A percentile compares a stretch with the other conserved stretches of the same genome.
Conservation (phyloP, 2,329 filamentous ascomycete species). For the Aspergillus vadensis region DNA sequence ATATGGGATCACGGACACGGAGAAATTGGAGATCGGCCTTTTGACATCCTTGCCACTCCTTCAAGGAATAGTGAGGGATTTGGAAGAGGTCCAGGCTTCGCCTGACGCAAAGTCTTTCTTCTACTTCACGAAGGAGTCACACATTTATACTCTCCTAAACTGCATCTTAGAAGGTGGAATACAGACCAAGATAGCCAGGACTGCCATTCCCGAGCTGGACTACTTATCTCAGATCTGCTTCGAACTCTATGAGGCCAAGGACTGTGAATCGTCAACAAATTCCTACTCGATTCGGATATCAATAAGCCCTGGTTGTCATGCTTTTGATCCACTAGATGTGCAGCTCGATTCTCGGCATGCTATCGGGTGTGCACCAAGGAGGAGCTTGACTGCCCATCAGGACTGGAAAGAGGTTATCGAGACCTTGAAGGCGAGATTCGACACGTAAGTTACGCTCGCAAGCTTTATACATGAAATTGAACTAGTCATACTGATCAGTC, state of each 20-base stretch:
- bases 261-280: conserved; percentile 73
- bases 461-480: background rate
- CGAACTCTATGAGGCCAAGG: conserved; percentile 94
- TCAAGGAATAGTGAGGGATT: conserved; percentile 93
- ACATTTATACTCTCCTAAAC: conserved; percentile 97
- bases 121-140: conserved; percentile 98
- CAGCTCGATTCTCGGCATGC: conserved; percentile 95
- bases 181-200: conserved; percentile 93
- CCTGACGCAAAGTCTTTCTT: conserved; percentile 94
- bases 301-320: conserved; percentile 92
- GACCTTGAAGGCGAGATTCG: conserved; percentile 90
- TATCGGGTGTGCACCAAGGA: conserved; percentile 88
- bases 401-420: conserved; percentile 98
- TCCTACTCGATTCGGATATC: conserved; percentile 96
- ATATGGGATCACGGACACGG: conserved; percentile 91
- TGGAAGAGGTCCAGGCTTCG: conserved; percentile 95
- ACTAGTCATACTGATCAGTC: conserved; percentile 7
- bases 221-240: conserved; percentile 98
- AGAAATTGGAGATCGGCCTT: conserved; percentile 98
- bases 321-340: conserved; percentile 93
- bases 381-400: conserved; percentile 84
- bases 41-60: conserved; percentile 90
- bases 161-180: conserved; percentile 97
- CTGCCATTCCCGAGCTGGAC: conserved; percentile 93
- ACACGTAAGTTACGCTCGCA: conserved; percentile 67